A percentile compares a stretch with the other conserved stretches of the same genome.
Conservation (phyloP, 768 basidiomycete genomes). For the Boletus tylopilopsis region DNA sequence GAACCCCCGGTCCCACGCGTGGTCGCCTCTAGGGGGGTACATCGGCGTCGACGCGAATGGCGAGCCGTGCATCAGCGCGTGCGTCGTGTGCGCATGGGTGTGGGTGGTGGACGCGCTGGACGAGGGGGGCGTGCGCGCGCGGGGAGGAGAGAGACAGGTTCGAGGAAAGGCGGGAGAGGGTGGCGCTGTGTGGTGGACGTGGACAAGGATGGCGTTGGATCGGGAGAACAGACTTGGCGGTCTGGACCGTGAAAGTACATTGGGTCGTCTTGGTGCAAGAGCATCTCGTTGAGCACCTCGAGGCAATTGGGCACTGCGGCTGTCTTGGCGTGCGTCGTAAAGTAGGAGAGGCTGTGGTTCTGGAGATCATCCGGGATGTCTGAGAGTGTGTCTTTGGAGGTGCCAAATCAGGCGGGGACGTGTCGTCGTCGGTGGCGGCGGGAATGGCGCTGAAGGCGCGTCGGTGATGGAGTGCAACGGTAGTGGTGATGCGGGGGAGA, state of each 20-base stretch:
- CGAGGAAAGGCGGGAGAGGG: too few relatives aligned
- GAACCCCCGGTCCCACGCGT: constrained; percentile 65
- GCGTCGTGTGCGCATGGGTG: constrained; percentile 34
- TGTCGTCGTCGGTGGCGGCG: too few relatives aligned
- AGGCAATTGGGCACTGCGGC: constrained; percentile 51
- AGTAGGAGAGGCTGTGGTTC: constrained; percentile 44
- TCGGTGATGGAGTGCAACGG: too few relatives aligned
- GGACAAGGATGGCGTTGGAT: too few relatives aligned
- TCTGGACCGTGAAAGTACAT: constrained; percentile 55
- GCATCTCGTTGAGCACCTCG: constrained; percentile 58
- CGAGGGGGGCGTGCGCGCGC: background rate
- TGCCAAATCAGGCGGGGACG: too few relatives aligned
- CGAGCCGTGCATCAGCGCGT: constrained; percentile 44
- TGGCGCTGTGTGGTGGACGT: too few relatives aligned
- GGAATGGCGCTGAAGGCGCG: too few relatives aligned
- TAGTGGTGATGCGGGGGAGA: too few relatives aligned
- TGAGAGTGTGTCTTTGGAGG: too few relatives aligned
- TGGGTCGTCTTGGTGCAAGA: constrained; percentile 67
- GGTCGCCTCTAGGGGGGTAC: constrained; percentile 52
- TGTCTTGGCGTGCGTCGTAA: constrained; percentile 52
- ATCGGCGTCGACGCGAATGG: constrained; percentile 47
- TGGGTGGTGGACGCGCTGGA: constrained; percentile 30
- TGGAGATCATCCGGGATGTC: too few relatives aligned
- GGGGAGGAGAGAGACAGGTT: background rate
- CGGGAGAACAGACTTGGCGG: too few relatives aligned